phyloP scores from a whole-genome alignment of 441 rosid species.

The Biscutella laevigata region DNA sequence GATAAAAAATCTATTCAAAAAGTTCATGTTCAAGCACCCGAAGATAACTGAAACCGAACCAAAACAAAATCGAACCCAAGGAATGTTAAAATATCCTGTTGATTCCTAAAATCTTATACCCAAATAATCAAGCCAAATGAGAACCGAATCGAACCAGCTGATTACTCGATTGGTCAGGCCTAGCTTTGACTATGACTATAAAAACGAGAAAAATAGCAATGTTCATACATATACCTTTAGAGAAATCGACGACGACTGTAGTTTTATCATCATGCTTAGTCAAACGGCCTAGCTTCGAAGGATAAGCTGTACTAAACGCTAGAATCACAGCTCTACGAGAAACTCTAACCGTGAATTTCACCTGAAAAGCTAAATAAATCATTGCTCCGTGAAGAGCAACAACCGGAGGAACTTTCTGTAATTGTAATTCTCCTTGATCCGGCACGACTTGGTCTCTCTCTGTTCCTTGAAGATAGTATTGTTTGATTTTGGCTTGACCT shows the following conservation, averaged over 20 bases:
- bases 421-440: conserved; percentile 68
- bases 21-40: too few relatives aligned
- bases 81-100: too few relatives aligned
- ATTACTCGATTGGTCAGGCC: too few relatives aligned
- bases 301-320: conserved; percentile 58
- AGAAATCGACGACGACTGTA: conserved; percentile 57
- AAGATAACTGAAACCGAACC: too few relatives aligned
- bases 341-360: conserved; percentile 41
- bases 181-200: too few relatives aligned
- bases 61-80: too few relatives aligned
- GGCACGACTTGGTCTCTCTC: conserved; percentile 51
- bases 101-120: too few relatives aligned
- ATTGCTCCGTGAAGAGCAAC: conserved; percentile 67
- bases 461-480: conserved; percentile 63
- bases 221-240: conserved; percentile 38
- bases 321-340: conserved; percentile 52
- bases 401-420: conserved; percentile 59
- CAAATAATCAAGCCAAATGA: too few relatives aligned
- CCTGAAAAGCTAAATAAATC: conserved; percentile 73
- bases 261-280: conserved; percentile 66
- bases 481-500: conserved; percentile 70
- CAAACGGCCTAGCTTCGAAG: conserved; percentile 44
- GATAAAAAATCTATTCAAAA: too few relatives aligned
- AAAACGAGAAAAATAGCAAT: too few relatives aligned
- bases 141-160: too few relatives aligned